Percentiles rank a stretch among this genome's conserved stretches.
These are phyloP conservation scores for Wolfiporia cocos DNA, from an alignment of 1,284 basidiomycete genomes.

Conservation along the genomic window DNA sequence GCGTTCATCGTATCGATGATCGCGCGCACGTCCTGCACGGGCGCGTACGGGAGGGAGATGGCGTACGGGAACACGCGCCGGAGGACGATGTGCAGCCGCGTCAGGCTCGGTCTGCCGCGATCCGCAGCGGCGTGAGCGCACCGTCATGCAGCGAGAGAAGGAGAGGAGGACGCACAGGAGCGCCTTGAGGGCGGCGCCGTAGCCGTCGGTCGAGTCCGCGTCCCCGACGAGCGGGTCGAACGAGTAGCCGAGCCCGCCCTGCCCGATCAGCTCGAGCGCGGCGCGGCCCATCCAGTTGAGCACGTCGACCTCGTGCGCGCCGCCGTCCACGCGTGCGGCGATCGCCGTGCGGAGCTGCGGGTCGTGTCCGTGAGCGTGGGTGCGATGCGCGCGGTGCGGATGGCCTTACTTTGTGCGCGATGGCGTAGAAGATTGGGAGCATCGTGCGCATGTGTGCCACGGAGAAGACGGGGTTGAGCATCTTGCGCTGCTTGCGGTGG, in stretches of 20 bases:
- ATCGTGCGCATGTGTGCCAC: slow-evolving; percentile 13
- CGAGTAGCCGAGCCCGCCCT: slow-evolving; percentile 14
- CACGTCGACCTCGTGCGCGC: slow-evolving; percentile 13
- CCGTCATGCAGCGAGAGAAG: too few species aligned
- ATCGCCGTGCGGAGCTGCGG: slow-evolving; percentile 14
- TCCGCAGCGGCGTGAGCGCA: too few species aligned
- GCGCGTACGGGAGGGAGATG: slow-evolving; percentile 1
- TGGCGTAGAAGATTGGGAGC: slow-evolving; percentile 6
- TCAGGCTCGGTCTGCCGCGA: too few species aligned
- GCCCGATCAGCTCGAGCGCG: slow-evolving; percentile 16
- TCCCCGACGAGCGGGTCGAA: slow-evolving; percentile 15
- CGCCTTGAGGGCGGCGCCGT: slow-evolving; percentile 19
- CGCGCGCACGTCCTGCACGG: slow-evolving; percentile 8
- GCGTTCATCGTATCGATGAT: slow-evolving; percentile 14
- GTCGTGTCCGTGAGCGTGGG: not conserved
- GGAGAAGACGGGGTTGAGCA: slow-evolving; percentile 17
- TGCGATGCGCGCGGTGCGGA: not conserved
- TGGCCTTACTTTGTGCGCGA: slow-evolving; percentile 11
- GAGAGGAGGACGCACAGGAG: slow-evolving; percentile 16
- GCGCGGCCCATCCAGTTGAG: slow-evolving; percentile 16
- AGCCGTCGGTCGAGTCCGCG: slow-evolving; percentile 16
- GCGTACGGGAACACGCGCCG: not conserved
- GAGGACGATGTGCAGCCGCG: too few species aligned
- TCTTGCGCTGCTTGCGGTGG: slow-evolving; percentile 16
- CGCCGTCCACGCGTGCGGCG: slow-evolving; percentile 3